These are phyloP conservation scores for Corynespora cassiicola DNA, from an alignment of 2,329 filamentous ascomycete species.

Conservation along the genomic window DNA sequence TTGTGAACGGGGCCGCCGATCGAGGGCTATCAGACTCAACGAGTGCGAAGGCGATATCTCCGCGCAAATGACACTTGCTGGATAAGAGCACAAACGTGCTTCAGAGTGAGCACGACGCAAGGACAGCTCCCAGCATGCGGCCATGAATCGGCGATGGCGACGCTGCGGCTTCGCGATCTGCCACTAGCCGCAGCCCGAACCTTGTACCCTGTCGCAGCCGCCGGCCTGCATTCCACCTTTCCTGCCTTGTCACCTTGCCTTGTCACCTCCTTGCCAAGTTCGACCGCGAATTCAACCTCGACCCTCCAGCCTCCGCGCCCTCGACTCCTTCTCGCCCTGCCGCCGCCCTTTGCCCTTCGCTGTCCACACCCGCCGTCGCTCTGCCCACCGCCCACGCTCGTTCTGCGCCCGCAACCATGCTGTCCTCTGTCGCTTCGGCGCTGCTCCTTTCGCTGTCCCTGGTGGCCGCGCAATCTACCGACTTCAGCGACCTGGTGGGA, in stretches of 20 bases:
- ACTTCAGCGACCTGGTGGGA: constrained; percentile 62
- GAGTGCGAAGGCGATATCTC: no score
- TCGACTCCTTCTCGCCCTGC: constrained; percentile 4
- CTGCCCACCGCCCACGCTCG: constrained; percentile 17
- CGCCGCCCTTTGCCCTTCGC: constrained; percentile 3
- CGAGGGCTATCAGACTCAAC: no score
- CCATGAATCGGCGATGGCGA: constrained; percentile 21
- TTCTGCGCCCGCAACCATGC: constrained; percentile 18
- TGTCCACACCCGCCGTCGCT: constrained; percentile 3
- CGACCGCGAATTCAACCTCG: constrained; percentile 17
- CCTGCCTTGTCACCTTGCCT: constrained; percentile 10
- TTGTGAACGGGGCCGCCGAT: no score
- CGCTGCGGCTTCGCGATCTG: constrained; percentile 32
- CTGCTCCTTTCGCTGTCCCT: constrained; percentile 42
- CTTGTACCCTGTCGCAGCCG: constrained; percentile 12
- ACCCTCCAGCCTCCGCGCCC: constrained; percentile 6
- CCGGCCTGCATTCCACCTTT: constrained; percentile 16
- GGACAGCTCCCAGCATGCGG: constrained; percentile 14
- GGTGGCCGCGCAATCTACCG: constrained; percentile 45
- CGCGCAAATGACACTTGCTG: no score
- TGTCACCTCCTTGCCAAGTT: constrained; percentile 23
- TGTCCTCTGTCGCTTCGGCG: constrained; percentile 27
- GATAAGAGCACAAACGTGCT: constrained; percentile 22
- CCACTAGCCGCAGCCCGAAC: constrained; percentile 25
- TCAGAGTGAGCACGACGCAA: constrained; percentile 13